Conservation (phyloP, 768 basidiomycete genomes). For the Hemileccinum impolitum region DNA sequence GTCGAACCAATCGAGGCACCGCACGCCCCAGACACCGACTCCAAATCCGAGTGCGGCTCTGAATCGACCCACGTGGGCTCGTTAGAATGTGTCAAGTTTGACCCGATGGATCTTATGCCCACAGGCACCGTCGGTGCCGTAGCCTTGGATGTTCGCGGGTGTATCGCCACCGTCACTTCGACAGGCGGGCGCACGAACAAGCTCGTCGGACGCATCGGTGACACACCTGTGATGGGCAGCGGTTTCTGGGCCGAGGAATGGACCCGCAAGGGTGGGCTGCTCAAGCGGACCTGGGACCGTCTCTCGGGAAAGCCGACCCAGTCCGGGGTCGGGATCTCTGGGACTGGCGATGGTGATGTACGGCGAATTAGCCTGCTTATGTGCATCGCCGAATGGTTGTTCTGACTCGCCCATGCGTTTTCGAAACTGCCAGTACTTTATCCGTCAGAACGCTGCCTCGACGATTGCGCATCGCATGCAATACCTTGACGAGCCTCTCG, state of each 20-base stretch:
- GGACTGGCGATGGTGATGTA: slow-evolving; percentile 85
- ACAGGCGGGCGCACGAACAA: slow-evolving; percentile 86
- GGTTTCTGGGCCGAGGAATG: slow-evolving; percentile 89
- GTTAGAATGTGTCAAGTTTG: slow-evolving; percentile 11
- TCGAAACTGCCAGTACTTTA: slow-evolving; percentile 57
- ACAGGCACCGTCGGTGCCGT: slow-evolving; percentile 85
- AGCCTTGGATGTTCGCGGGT: slow-evolving; percentile 70
- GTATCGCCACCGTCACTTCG: slow-evolving; percentile 70
- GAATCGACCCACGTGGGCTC: slow-evolving; percentile 19
- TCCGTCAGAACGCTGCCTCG: slow-evolving; percentile 62
- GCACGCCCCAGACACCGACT: slow-evolving; percentile 12
- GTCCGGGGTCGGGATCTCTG: slow-evolving; percentile 68
- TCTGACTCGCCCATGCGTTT: background rate
- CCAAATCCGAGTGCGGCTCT: slow-evolving; percentile 3
- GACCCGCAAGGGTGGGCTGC: slow-evolving; percentile 34
- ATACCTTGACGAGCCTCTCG: slow-evolving; percentile 53
- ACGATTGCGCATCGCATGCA: slow-evolving; percentile 67
- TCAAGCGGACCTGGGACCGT: slow-evolving; percentile 39
- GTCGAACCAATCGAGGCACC: slow-evolving; percentile 52
- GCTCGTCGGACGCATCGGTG: slow-evolving; percentile 77
- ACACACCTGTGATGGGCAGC: slow-evolving; percentile 73
- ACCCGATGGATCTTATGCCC: slow-evolving; percentile 55
- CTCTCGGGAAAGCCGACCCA: slow-evolving; percentile 32
- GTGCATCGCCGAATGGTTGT: background rate
- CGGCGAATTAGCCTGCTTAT: slow-evolving; percentile 18